phyloP scores from a whole-genome alignment of 106 monocot species.

The Gastrodia elata region DNA sequence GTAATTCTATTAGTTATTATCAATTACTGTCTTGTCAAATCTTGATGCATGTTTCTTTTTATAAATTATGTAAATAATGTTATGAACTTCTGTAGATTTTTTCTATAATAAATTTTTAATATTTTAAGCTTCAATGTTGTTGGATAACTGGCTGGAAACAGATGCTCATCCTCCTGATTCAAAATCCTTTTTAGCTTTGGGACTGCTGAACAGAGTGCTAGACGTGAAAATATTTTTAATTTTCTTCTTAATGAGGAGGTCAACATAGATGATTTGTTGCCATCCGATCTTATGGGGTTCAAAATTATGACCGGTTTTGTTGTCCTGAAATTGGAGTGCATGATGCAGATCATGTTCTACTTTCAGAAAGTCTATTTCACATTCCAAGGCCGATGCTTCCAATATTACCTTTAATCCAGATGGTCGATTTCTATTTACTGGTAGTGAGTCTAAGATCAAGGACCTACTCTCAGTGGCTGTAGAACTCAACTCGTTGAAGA shows the following conservation, averaged over 20 bases:
- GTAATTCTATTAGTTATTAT: background rate
- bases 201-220: conserved; percentile 48
- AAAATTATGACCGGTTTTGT: conserved; percentile 7
- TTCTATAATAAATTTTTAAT: background rate
- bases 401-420: conserved; percentile 20
- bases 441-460: conserved; percentile 37
- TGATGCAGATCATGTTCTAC: conserved; percentile 13
- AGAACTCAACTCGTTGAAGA: conserved; percentile 32
- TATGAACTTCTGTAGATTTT: background rate
- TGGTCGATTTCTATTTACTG: conserved; percentile 39
- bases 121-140: background rate
- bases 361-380: background rate
- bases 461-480: conserved; percentile 42
- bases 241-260: conserved; percentile 39
- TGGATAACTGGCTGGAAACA: conserved; percentile 14
- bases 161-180: conserved; percentile 44
- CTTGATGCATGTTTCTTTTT: background rate
- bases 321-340: conserved; percentile 18
- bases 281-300: conserved; percentile 34
- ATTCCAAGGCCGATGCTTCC: conserved; percentile 9
- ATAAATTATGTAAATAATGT: background rate
- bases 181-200: conserved; percentile 49
- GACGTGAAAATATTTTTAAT: conserved; percentile 52
- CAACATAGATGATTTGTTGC: conserved; percentile 22
- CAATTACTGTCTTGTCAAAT: background rate